phyloP scores from a whole-genome alignment of 352 stramenopile species.

The Globisporangium paddicum region DNA sequence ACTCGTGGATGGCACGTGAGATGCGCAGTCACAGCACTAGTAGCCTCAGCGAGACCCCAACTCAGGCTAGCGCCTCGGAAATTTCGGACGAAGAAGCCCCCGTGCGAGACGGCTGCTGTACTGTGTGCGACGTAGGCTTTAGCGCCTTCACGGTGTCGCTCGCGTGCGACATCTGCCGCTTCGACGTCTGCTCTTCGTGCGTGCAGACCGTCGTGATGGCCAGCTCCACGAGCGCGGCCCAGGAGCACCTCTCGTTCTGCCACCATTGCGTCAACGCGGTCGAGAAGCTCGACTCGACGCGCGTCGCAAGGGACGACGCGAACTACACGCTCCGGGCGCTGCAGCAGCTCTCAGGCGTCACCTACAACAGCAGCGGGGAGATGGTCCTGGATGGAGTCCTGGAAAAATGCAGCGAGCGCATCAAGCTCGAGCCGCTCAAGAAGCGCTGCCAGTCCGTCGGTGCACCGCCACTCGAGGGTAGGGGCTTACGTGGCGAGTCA shows the following conservation, averaged over 20 bases:
- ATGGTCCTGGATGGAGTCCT: background rate
- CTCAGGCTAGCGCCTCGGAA: background rate
- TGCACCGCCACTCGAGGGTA: background rate
- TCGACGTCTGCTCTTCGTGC: constrained; percentile 5
- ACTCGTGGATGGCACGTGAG: constrained; percentile 26
- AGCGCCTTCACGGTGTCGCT: constrained; percentile 6
- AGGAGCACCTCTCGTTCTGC: constrained; percentile 10
- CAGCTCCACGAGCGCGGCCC: background rate
- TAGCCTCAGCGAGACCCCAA: background rate
- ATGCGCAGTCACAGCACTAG: background rate
- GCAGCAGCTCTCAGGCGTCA: background rate
- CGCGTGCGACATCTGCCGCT: constrained; percentile 7
- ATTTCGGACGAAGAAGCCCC: background rate
- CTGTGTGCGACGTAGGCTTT: constrained; percentile 7
- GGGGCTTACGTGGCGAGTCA: background rate
- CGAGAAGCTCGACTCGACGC: constrained; percentile 8
- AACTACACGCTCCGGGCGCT: constrained; percentile 6
- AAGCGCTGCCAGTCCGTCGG: constrained; percentile 12
- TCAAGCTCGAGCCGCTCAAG: constrained; percentile 20
- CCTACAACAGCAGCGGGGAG: background rate
- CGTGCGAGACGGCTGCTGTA: background rate
- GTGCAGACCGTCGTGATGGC: constrained; percentile 5
- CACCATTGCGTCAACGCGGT: constrained; percentile 11
- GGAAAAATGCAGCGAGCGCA: constrained; percentile 2
- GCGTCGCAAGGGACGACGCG: constrained; percentile 14